These are phyloP conservation scores for Mycotypha africana DNA, from an alignment of 371 early-diverging fungal species.

Conservation along the genomic window DNA sequence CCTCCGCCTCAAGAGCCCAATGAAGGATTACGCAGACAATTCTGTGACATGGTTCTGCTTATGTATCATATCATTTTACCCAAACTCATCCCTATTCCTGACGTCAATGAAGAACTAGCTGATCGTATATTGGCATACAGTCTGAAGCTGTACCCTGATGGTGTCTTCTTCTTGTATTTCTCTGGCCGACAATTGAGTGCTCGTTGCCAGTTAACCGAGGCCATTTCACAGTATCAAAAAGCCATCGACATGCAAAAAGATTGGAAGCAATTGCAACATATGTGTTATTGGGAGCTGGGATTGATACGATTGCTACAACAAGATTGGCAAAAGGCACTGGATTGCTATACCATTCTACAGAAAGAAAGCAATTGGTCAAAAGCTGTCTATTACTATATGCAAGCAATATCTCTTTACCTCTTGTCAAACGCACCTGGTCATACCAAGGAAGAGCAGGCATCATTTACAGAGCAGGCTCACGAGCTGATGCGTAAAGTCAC, in stretches of 20 bases:
- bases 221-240: slow-evolving; percentile 43
- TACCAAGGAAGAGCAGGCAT: slow-evolving; percentile 3
- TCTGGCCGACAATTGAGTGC: slow-evolving; percentile 51
- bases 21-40: slow-evolving; percentile 42
- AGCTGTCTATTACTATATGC: slow-evolving; percentile 65
- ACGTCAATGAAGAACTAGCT: slow-evolving; percentile 46
- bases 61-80: slow-evolving; percentile 67
- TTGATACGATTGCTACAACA: slow-evolving; percentile 42
- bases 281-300: slow-evolving; percentile 75
- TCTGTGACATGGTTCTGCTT: slow-evolving; percentile 63
- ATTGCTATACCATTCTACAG: slow-evolving; percentile 49
- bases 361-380: slow-evolving; percentile 77
- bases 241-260: slow-evolving; percentile 52
- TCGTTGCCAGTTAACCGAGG: slow-evolving; percentile 39
- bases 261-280: slow-evolving; percentile 73
- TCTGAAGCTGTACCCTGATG: slow-evolving; percentile 47
- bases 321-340: slow-evolving; percentile 46
- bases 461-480: slow-evolving; percentile 9
- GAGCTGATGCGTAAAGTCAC: slow-evolving; percentile 59
- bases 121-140: slow-evolving; percentile 36
- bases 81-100: slow-evolving; percentile 50
- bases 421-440: background rate
- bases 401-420: slow-evolving; percentile 50
- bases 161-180: slow-evolving; percentile 67
- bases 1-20: slow-evolving; percentile 18